phyloP scores from a whole-genome alignment of 2,329 filamentous ascomycete genomes.

The Lachnellula subtilissima region DNA sequence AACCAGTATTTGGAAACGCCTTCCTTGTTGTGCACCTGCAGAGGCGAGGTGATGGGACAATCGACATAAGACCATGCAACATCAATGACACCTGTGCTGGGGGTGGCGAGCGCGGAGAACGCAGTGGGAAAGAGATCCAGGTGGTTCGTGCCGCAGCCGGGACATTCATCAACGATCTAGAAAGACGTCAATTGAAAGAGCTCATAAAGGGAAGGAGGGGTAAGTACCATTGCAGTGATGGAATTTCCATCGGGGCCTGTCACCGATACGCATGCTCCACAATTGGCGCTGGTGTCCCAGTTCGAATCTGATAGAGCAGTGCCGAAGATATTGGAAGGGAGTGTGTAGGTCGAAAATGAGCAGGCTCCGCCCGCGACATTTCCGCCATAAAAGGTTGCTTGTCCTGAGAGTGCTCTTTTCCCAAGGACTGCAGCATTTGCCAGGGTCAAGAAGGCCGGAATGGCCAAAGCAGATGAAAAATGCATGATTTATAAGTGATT shows the following conservation, averaged over 20 bases:
- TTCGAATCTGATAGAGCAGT: constrained; percentile 55
- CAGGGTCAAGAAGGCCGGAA: constrained; percentile 19
- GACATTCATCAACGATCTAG: constrained; percentile 53
- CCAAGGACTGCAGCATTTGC: constrained; percentile 24
- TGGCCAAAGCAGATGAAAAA: constrained; percentile 21
- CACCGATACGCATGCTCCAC: constrained; percentile 58
- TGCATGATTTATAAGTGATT: constrained; percentile 18
- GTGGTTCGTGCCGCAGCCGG: constrained; percentile 48
- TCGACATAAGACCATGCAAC: constrained; percentile 46
- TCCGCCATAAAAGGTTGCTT: constrained; percentile 51
- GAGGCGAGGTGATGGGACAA: constrained; percentile 46
- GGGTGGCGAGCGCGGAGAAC: constrained; percentile 43
- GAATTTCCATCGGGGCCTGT: constrained; percentile 51
- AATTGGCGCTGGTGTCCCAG: constrained; percentile 53
- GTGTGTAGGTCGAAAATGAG: constrained; percentile 57
- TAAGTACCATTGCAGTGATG: constrained; percentile 58
- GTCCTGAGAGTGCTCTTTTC: constrained; percentile 32
- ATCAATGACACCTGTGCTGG: constrained; percentile 43
- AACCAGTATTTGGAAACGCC: constrained; percentile 50
- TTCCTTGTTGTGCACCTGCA: constrained; percentile 49
- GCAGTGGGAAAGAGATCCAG: constrained; percentile 51
- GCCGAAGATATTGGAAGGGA: constrained; percentile 55
- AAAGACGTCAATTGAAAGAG: background rate
- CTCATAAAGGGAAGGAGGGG: background rate
- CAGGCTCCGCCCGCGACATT: constrained; percentile 57